Evolutionary conservation across 148 eudicot genomes (phyloP), one percentile per base, ranked within the genome.

Genomic region (Rhododendron williamsianum): DNA sequence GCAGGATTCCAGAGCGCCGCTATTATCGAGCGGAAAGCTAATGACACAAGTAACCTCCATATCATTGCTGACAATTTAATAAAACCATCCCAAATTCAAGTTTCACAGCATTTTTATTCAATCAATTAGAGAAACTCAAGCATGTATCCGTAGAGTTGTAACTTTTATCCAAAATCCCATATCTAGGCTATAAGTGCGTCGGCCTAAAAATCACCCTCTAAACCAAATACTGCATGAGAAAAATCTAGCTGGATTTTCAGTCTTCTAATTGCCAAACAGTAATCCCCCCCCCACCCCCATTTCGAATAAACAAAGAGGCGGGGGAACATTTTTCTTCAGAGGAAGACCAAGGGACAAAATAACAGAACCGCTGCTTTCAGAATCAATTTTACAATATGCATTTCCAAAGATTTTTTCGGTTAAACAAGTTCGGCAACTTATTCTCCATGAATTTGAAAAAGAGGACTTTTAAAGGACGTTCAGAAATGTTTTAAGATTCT

Each of bases 1-100:
- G 88, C 56, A 87, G 85, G 82, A 86, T 87, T 54, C 56, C 69
- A 71, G 46, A 51, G 78, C 83, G 27, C 35, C 15, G 21, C 45
- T 25, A 48, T 73, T 48, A 83, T 78, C 21, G 8, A 76, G 51
- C 16, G 19, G 81, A 80, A 49, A 71, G 36, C 9, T 5, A 9
- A 67, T 69, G 46, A 33, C 46, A 48, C n/a, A 36, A 36, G n/a
- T 67, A 83, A 16, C 63, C 7, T 83, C 76, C 60, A 69, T 13
- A 51, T 49, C 46, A 18, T 45, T 49, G 73, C 73, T 58, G 49
- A 58, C 7, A 84, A 80, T 30, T 27, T 41, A 56, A 76, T 36
- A 77, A 54, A 25, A 56, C 25, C 78, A 38, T 16, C 35, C 43
- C 11, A 15, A 80, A 13, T 52, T 80, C 82, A 52, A 52, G 67